Percentiles rank a stretch among this genome's conserved stretches.
phyloP scores from a whole-genome alignment of 2,329 filamentous ascomycete species.

The Emergomyces africanus region DNA sequence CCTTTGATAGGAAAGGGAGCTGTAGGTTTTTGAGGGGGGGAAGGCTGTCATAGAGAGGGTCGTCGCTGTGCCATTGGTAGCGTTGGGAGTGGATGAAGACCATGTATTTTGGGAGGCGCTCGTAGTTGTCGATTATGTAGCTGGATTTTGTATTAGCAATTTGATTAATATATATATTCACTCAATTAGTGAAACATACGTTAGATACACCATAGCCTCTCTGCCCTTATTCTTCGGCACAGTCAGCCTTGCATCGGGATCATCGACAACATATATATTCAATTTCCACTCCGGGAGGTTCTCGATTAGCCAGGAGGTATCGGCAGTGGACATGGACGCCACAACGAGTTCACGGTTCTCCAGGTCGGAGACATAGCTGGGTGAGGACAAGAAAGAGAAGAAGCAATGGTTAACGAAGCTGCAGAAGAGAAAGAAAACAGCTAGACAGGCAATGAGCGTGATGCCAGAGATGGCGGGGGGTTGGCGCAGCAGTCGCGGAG shows the following conservation, averaged over 20 bases:
- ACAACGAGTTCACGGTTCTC: constrained; percentile 18
- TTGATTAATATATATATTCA: too few relatives aligned
- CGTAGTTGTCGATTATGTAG: constrained; percentile 32
- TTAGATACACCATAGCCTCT: constrained; percentile 33
- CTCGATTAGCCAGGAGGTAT: constrained; percentile 29
- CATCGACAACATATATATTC: constrained; percentile 44
- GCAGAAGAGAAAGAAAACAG: not conserved
- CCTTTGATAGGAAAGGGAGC: constrained; percentile 33
- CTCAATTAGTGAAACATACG: constrained; percentile 17
- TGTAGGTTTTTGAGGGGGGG: constrained; percentile 38
- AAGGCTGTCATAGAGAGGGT: constrained; percentile 39
- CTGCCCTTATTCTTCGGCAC: constrained; percentile 35
- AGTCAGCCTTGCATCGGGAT: constrained; percentile 34
- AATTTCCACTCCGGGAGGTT: constrained; percentile 36
- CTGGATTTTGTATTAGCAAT: constrained; percentile 9
- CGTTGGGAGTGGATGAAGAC: constrained; percentile 30
- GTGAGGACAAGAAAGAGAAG: not conserved
- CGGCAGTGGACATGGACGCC: constrained; percentile 27
- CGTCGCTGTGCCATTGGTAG: constrained; percentile 39
- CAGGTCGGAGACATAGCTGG: not conserved
- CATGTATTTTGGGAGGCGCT: constrained; percentile 27
- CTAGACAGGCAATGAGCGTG: not conserved
- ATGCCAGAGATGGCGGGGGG: not conserved
- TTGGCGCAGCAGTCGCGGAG: not conserved
- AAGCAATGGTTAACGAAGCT: not conserved